Evolutionary conservation across 2,329 filamentous ascomycete species (phyloP), one percentile per base, ranked within the genome.

Genomic region (Lachnellula occidentalis): DNA sequence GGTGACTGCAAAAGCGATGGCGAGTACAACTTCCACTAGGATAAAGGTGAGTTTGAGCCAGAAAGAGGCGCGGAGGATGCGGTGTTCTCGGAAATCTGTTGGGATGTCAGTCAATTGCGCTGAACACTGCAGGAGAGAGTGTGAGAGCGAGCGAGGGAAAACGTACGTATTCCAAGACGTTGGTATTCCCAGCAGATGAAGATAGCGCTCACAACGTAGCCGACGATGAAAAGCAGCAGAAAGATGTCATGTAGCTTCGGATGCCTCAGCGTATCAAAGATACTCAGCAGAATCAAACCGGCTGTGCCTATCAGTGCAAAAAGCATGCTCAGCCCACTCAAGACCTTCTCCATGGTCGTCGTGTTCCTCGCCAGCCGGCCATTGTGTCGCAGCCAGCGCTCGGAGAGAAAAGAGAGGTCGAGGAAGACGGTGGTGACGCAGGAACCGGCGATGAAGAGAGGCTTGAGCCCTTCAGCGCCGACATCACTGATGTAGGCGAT

Each of bases 181-280:
- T 94, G 87, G 70, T 95, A 96, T 70, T 96, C 91, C 74, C 83
- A 85, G 75, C 92, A 96, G 61, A 92, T 87, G 71, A 92, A 92
- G 62, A 96, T 79, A 53, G 92, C 92, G 4, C 86, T 90, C 52
- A 96, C 68, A 51, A 96, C 76, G 70, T 95, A 97, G 34, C 90
- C 94, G 14, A 72, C 83, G 69, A 96, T 90, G 71, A 99, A 99
- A 50, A 96, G 72, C 1, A 81, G 72, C 36, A 99, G 74, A 72
- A 95, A 95, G 2, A 83, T 75, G 65, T 90, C 78, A 69, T 99
- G 94, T 55, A 88, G 69, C 1, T 63, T 71, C 1, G 78, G 77
- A 69, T 96, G 82, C 53, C 76, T 74, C n/a, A 78, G 71, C 0
- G 90, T 94, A 71, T 97, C 90, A 70, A 95, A 96, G 63, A 96